phyloP scores from a whole-genome alignment of 1,139 yeast species.

The Diutina rugosa region DNA sequence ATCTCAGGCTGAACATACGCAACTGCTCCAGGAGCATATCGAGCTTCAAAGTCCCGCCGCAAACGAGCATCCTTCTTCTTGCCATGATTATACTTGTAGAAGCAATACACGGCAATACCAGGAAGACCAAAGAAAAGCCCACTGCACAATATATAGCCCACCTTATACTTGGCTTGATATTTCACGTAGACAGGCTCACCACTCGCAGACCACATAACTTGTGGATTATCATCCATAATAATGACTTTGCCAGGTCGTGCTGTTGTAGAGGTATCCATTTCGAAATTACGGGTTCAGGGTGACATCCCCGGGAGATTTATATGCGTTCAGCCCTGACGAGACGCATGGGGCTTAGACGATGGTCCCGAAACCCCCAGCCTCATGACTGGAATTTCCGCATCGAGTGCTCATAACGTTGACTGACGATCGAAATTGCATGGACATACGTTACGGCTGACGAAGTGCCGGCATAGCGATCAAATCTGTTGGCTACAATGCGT shows the following conservation, averaged over 20 bases:
- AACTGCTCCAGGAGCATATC: background rate
- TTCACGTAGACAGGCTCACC: background rate
- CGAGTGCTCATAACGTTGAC: background rate
- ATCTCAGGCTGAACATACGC: background rate
- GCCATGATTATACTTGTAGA: background rate
- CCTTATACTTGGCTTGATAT: background rate
- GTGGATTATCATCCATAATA: background rate
- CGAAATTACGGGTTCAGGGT: background rate
- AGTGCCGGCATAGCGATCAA: no score
- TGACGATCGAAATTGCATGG: background rate
- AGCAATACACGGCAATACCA: background rate
- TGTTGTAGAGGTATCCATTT: background rate
- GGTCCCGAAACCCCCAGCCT: background rate
- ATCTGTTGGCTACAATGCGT: no score
- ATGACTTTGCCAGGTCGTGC: background rate
- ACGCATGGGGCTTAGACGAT: background rate
- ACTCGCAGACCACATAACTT: background rate
- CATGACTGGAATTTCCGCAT: background rate
- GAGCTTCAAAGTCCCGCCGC: background rate
- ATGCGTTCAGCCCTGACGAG: background rate
- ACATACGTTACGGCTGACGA: no score
- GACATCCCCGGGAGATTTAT: background rate
- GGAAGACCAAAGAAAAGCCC: background rate
- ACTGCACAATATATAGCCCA: background rate
- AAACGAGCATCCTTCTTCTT: background rate